These are phyloP conservation scores for Polyporus tsugae DNA, from an alignment of 1,284 basidiomycete genomes.

Conservation along the genomic window DNA sequence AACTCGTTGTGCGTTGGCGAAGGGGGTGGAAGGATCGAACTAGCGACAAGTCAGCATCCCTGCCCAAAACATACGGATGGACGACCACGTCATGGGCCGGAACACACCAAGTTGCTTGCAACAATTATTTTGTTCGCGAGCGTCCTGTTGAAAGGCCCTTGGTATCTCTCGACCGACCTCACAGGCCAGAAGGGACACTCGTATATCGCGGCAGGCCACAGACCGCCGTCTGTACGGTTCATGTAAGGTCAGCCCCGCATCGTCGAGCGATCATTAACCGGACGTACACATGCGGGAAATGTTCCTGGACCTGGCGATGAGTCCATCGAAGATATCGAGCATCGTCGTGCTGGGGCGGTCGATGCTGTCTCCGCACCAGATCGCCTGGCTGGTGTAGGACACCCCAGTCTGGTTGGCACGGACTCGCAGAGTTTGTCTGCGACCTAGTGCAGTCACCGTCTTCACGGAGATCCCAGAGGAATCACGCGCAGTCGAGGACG, in stretches of 20 bases:
- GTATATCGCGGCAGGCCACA: constrained; percentile 19
- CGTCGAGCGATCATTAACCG: not conserved
- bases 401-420: not conserved
- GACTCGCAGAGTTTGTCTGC: not conserved
- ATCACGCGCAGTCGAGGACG: not conserved
- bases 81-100: no score
- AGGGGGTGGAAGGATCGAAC: constrained; percentile 35
- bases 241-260: not conserved
- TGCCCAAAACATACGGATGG: not conserved
- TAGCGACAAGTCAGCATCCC: constrained; percentile 11
- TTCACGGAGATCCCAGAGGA: not conserved
- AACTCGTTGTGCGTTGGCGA: constrained; percentile 26
- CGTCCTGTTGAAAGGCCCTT: constrained; percentile 35
- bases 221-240: constrained; percentile 14
- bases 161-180: constrained; percentile 37
- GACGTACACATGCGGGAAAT: constrained; percentile 31
- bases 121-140: constrained; percentile 34
- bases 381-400: constrained; percentile 18
- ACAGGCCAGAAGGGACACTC: constrained; percentile 32
- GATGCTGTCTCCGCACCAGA: constrained; percentile 32
- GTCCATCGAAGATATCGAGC: constrained; percentile 26
- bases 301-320: constrained; percentile 23
- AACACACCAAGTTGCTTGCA: constrained; percentile 29
- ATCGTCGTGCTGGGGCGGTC: constrained; percentile 27
- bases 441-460: not conserved